A percentile compares a stretch with the other conserved stretches of the same genome.
These are phyloP conservation scores for Clitopilus hobsonii DNA, from an alignment of 768 basidiomycete genomes.

Conservation along the genomic window DNA sequence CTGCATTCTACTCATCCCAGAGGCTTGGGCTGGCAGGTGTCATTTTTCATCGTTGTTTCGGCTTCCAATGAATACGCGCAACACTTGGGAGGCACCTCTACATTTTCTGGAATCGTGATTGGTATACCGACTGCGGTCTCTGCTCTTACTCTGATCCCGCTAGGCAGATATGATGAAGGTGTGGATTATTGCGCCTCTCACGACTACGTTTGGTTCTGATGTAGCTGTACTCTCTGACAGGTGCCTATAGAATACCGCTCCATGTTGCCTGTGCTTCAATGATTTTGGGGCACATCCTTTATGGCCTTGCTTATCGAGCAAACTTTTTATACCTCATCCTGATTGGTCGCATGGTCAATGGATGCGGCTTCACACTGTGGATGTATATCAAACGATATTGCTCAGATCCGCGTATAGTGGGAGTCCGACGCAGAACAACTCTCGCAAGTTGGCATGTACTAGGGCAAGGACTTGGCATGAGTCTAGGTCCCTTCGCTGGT, in stretches of 20 bases:
- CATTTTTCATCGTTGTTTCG: constrained; percentile 68
- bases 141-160: constrained; percentile 51
- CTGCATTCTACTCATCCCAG: background rate
- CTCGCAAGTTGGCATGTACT: constrained; percentile 61
- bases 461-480: constrained; percentile 59
- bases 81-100: constrained; percentile 60
- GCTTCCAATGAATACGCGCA: constrained; percentile 61
- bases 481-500: constrained; percentile 58
- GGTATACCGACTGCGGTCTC: constrained; percentile 65
- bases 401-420: constrained; percentile 65
- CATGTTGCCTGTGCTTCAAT: constrained; percentile 48
- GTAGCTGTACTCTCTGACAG: constrained; percentile 22
- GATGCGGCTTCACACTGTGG: constrained; percentile 56
- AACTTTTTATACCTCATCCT: constrained; percentile 66
- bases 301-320: constrained; percentile 55
- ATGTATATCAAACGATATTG: constrained; percentile 71
- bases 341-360: constrained; percentile 61
- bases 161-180: constrained; percentile 56
- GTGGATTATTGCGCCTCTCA: constrained; percentile 2
- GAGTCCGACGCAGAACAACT: constrained; percentile 56
- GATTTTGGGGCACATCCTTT: constrained; percentile 53
- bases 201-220: background rate
- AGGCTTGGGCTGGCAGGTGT: constrained; percentile 36
- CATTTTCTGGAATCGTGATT: constrained; percentile 64
- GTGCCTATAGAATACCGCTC: constrained; percentile 49